Evolutionary conservation across 176 grass and related monocot genomes (phyloP), one percentile per base, ranked within the genome.

Genomic region (Ampelocalamus luodianensis): DNA sequence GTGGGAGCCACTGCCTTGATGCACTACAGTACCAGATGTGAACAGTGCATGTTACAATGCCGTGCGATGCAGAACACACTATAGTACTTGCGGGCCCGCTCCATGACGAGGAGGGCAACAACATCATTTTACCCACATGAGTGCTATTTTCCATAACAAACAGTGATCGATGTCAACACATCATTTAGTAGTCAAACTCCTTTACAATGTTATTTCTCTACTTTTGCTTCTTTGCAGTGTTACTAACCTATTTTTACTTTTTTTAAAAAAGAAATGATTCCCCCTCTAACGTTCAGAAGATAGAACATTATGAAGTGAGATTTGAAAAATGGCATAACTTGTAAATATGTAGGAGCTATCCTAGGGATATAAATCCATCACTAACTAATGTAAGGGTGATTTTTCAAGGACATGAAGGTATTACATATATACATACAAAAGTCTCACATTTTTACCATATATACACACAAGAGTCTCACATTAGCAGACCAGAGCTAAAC

Each of bases 131-230:
- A 59, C 24, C 7, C 14, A 49, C 42, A 44, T 68, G 8, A 73
- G 18, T 74, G 51, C 62, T 76, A 50, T 62, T 88, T 64, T 40
- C 42, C 42, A 88, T 63, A 53, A 71, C 16, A 82, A 77, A 63
- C 17, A 49, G 20, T 42, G 65, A 73, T 48, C 11, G 29, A 68
- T 51, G 20, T 51, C 50, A 76, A 39, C 20, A 59, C 4, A 5
- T 29, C 27, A 83, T n/a, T 74, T 71, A 71, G 16, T n/a, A 68
- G 64, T 60, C 12, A 26, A 87, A 76, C 51, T 83, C 48, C 43
- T 60, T 83, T 82, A 36, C 29, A 38, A 50, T 77, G 39, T 0
- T 69, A 77, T 53, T 75, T 42, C 63, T 71, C 51, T 69, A 77
- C 26, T 77, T 71, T 71, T 13, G 38, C 43, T 55, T 53, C 8